A percentile compares a stretch with the other conserved stretches of the same genome.
phyloP scores from a whole-genome alignment of 305 asterid genomes.

The Fraxinus paxiana region DNA sequence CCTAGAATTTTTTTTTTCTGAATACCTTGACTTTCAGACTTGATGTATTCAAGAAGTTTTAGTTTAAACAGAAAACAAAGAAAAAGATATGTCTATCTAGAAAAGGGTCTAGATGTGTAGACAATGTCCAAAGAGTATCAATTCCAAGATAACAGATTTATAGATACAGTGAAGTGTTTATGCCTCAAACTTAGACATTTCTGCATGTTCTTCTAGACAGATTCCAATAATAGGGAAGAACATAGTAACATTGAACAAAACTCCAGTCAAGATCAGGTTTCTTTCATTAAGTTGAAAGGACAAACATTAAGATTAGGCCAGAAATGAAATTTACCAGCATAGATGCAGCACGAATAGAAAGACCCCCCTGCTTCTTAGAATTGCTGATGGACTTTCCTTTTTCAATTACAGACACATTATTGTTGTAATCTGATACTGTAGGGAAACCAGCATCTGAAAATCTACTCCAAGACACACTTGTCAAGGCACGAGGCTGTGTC shows the following conservation, averaged over 20 bases:
- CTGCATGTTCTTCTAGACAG: constrained; percentile 12
- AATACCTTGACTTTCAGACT: not conserved
- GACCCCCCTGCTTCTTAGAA: constrained; percentile 72
- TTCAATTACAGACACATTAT: constrained; percentile 30
- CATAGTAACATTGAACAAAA: not conserved
- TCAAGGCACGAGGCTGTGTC: constrained; percentile 34
- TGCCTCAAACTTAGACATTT: not conserved
- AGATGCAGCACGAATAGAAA: constrained; percentile 84
- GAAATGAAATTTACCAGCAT: constrained; percentile 69
- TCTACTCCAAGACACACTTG: constrained; percentile 42
- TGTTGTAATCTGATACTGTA: constrained; percentile 29
- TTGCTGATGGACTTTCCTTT: constrained; percentile 34
- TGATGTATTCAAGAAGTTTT: not conserved
- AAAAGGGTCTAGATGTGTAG: not conserved
- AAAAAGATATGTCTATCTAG: not conserved
- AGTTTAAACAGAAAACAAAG: not conserved
- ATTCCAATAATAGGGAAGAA: constrained; percentile 12
- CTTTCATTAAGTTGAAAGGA: not conserved
- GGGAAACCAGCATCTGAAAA: constrained; percentile 36
- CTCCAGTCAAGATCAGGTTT: not conserved
- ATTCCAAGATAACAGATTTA: not conserved
- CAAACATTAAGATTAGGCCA: not conserved
- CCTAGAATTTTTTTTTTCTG: not conserved
- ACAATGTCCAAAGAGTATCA: not conserved
- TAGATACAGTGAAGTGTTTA: constrained; percentile 5